These are phyloP conservation scores for Blepharisma japonicum DNA, from an alignment of 73 alveolate species.

Conservation along the genomic window DNA sequence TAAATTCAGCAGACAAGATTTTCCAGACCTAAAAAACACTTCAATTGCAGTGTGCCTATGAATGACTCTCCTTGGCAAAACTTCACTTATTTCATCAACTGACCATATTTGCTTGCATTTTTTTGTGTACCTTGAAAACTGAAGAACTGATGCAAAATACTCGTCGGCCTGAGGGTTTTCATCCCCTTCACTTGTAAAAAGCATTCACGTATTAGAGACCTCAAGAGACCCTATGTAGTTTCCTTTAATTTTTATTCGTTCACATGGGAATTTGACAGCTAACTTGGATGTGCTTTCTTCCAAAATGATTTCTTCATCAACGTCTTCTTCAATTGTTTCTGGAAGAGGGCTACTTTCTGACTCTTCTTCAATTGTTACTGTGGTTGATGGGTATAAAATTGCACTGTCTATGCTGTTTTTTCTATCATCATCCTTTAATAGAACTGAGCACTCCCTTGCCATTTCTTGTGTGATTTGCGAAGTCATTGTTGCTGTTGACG, in stretches of 20 bases:
- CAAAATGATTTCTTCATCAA: too few relatives aligned
- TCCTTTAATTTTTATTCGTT: conserved; percentile 12
- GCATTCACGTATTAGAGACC: neutral
- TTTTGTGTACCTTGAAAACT: neutral
- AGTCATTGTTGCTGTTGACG: too few relatives aligned
- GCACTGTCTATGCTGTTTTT: too few relatives aligned
- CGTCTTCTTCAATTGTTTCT: too few relatives aligned
- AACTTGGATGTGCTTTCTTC: too few relatives aligned
- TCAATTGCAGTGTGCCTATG: conserved; percentile 49
- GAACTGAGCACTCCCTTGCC: too few relatives aligned
- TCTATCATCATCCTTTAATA: too few relatives aligned
- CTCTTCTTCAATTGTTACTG: too few relatives aligned
- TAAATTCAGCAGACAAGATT: conserved; percentile 41
- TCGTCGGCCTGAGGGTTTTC: neutral
- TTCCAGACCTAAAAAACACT: conserved; percentile 39
- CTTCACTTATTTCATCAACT: conserved; percentile 31
- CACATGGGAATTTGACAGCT: neutral
- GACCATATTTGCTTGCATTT: neutral
- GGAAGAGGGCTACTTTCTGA: too few relatives aligned
- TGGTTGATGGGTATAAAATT: too few relatives aligned
- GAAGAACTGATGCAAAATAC: conserved; percentile 14
- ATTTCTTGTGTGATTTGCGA: too few relatives aligned
- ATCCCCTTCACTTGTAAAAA: neutral
- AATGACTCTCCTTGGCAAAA: conserved; percentile 49
- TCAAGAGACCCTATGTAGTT: conserved; percentile 17